Conservation (phyloP, 768 basidiomycete species). For the Lyophyllum decastes region DNA sequence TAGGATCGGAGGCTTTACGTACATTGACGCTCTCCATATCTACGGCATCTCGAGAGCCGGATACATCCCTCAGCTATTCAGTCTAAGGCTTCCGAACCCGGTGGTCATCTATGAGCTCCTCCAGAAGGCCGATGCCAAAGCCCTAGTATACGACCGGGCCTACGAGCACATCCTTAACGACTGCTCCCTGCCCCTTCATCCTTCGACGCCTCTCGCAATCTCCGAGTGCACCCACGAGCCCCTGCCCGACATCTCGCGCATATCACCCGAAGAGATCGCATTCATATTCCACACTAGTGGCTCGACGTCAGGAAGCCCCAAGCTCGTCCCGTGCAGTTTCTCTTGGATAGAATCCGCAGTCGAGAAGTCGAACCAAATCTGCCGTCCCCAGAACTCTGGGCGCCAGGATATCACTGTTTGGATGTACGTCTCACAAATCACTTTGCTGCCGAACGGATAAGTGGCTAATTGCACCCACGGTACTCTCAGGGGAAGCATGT, state of each 20-base stretch:
- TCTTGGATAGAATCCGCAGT: slow-evolving; percentile 53
- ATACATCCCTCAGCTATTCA: slow-evolving; percentile 68
- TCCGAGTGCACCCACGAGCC: slow-evolving; percentile 28
- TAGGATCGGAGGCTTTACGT: slow-evolving; percentile 66
- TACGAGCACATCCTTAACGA: slow-evolving; percentile 36
- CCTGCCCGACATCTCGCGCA: slow-evolving; percentile 39
- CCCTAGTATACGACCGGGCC: slow-evolving; percentile 55
- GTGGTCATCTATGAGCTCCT: slow-evolving; percentile 65
- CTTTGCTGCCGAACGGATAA: not conserved
- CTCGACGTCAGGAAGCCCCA: slow-evolving; percentile 66
- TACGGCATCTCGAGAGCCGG: slow-evolving; percentile 68
- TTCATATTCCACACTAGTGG: slow-evolving; percentile 72
- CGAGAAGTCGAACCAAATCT: slow-evolving; percentile 46
- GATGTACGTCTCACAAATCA: slow-evolving; percentile 47
- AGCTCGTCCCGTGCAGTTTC: slow-evolving; percentile 60
- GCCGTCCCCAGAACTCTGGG: slow-evolving; percentile 38
- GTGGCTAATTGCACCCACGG: not conserved
- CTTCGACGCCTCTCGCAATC: slow-evolving; percentile 28
- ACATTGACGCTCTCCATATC: slow-evolving; percentile 61
- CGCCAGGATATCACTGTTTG: slow-evolving; percentile 55
- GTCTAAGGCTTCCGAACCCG: slow-evolving; percentile 57
- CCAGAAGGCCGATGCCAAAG: slow-evolving; percentile 50
- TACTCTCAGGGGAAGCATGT: slow-evolving; percentile 73
- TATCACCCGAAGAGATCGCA: slow-evolving; percentile 29
- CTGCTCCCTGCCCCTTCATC: slow-evolving; percentile 45